Evolutionary conservation across 331 rosid genomes (phyloP), one percentile per base, ranked within the genome.

Genomic region (Phaseolus coccineus): DNA sequence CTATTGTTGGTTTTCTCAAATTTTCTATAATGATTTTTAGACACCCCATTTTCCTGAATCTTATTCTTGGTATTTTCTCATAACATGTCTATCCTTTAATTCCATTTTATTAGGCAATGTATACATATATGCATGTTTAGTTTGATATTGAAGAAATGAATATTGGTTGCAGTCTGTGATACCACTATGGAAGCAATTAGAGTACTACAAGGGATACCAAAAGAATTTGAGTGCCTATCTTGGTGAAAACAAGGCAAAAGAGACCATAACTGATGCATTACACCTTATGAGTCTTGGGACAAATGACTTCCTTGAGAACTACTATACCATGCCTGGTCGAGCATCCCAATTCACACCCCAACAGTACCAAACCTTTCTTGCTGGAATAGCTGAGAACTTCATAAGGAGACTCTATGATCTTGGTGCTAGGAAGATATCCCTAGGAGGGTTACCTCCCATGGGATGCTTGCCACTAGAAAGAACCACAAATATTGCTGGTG

Each of bases 381-480:
- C 85, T 12, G 88, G 90, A 3, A 91, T 91, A 2, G 98, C 98
- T 0, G 83, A 66, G 30, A 85, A 85, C 72, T 95, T 93, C 88
- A 78, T 91, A 30, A 85, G 76, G 59, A 47, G 67, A 58, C 91
- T 95, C 46, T 83, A 95, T 73, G 63, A 25, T 19, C 90, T 91
- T 5, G 99, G 99, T 8, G 99, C 96, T 52, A 76, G 99, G 59
- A 95, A 89, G 81, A 88, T 95, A 14, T 93, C 99, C 53, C 82
- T 95, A 0, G 99, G 99, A 59, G 99, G 99, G n/a, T 67, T 95
- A 15, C 98, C 98, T 61, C 99, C 99, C 1, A 95, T 95, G 99
- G 99, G 99, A n/a, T 95, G 98, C 82, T 76, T 95, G 78, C 99
- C 99, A 3, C 53, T 95, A 76, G 99, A 95, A 74, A 90, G 99